Base-by-base conservation (phyloP, 148 eudicot genomes). In the Pharnaceum exiguum region DNA sequence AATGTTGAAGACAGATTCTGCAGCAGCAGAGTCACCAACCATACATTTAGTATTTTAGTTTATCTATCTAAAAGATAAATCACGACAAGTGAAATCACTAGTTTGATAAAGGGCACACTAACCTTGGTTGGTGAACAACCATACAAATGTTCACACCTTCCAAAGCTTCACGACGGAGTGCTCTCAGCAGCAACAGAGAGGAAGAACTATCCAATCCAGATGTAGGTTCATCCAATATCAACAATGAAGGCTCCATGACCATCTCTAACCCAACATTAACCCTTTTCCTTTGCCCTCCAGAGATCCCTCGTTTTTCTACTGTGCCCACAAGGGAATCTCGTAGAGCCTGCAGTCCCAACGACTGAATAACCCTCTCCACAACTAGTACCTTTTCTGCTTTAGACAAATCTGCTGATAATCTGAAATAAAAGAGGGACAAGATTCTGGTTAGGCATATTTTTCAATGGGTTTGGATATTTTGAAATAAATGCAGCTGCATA, bases 51-150 rank as follows among this genome's bases (percentile, higher is more conserved):
- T n/a, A n/a, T n/a, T n/a, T n/a, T n/a, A n/a, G n/a, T n/a, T n/a
- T n/a, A n/a, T n/a, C n/a, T n/a, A n/a, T n/a, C n/a, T n/a, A n/a
- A n/a, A n/a, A n/a, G n/a, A n/a, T n/a, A n/a, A n/a, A n/a, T n/a
- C n/a, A n/a, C n/a, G n/a, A n/a, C n/a, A n/a, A n/a, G n/a, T n/a
- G n/a, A n/a, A n/a, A n/a, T n/a, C n/a, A n/a, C n/a, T n/a, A 29
- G 3, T 29, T 18, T 5, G 5, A 30, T 8, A 3, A 51, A 57
- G 5, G 15, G 13, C 22, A 7, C 43, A 12, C 26, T 55, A 71
- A 87, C 95, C 95, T 87, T 51, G 95, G 95, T 49, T 87, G 95
- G 63, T 87, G 95, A 45, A 87, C 82, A 43, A 87, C 95, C 85
- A 83, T 87, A 70, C 83, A 87, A 21, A 87, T 68, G 62, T 87